Base-by-base conservation (phyloP, 2,329 filamentous ascomycete genomes). In the Diplodia scrobiculata region DNA sequence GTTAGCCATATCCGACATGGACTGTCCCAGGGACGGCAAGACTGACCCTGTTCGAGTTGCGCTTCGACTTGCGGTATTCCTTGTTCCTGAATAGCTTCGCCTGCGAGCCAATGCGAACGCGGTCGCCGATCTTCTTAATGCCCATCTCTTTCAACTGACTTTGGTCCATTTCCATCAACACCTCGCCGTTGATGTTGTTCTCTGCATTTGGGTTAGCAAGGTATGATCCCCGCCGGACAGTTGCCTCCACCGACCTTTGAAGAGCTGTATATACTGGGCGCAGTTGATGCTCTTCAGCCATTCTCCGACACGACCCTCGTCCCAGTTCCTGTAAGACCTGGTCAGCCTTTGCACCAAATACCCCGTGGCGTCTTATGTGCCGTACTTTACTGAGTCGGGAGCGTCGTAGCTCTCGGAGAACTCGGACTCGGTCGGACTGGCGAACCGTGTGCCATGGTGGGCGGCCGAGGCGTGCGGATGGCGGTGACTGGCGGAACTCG, bases 151-250 rank as follows among this genome's bases (percentile, higher is more conserved):
- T 96, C 69, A 99, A 84, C 48, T 96, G 92, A 66, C 92, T 89
- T 82, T 97, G 96, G 79, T 99, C 95, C 84, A 97, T 94, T 79
- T 99, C 95, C 71, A 99, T 84, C 52, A 99, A 83, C 75, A 96
- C 97, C 80, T 97, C 92, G 73, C 95, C 95, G 75, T 95, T 99
- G 82, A 99, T 97, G 78, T 98, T 91, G 77, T 99, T 97, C 75
- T 88, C 84, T 86, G 68, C 29, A 6, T 19, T 14, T 9, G 17
- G 29, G 52, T 66, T 29, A 5, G 48, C 68, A 51, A 71, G 27
- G 73, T 75, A 36, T 11, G 2, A 14, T 45, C 29, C 34, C 17
- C 48, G 76, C 71, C 47, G n/a, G 17, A 32, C 21, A 48, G 7
- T 32, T 32, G 45, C 60, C 34, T 7, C 19, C 14, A 67, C 68